Conservation (phyloP, 768 basidiomycete species). For the Peribolospora baueri region DNA sequence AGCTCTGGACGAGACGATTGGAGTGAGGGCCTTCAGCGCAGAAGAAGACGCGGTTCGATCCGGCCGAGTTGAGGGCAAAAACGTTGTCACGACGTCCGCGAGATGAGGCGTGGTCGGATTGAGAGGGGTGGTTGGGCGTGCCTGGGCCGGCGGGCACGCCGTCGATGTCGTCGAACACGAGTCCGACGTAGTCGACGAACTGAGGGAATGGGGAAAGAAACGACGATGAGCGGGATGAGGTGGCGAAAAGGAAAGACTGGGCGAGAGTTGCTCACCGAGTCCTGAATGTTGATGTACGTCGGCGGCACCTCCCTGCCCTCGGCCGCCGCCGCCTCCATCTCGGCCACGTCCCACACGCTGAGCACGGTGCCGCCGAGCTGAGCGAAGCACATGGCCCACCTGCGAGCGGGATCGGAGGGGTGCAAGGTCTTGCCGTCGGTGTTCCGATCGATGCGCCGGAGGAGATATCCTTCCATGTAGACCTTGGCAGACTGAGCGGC, state of each 20-base stretch:
- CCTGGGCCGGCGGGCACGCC: slow-evolving; percentile 26
- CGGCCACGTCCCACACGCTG: slow-evolving; percentile 76
- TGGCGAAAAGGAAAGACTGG: slow-evolving; percentile 3
- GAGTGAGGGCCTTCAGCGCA: slow-evolving; percentile 20
- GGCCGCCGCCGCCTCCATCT: slow-evolving; percentile 59
- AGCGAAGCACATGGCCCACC: slow-evolving; percentile 59
- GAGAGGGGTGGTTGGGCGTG: slow-evolving; percentile 19
- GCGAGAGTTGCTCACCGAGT: slow-evolving; percentile 38
- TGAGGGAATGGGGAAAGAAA: slow-evolving; percentile 14
- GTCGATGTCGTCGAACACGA: slow-evolving; percentile 12
- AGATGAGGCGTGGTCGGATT: slow-evolving; percentile 33
- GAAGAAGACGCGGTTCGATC: slow-evolving; percentile 68
- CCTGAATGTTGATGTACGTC: slow-evolving; percentile 62
- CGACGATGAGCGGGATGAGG: slow-evolving; percentile 4
- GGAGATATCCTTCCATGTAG: slow-evolving; percentile 20
- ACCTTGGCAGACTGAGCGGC: no score
- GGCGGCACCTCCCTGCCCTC: slow-evolving; percentile 63
- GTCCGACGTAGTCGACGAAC: slow-evolving; percentile 55
- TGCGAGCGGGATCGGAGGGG: slow-evolving; percentile 39
- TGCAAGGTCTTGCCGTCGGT: slow-evolving; percentile 43
- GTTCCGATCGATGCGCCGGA: slow-evolving; percentile 50
- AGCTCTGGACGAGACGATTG: slow-evolving; percentile 19
- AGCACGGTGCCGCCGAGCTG: slow-evolving; percentile 72
- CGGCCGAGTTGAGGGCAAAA: slow-evolving; percentile 78
- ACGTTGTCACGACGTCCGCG: slow-evolving; percentile 28